phyloP scores from a whole-genome alignment of 306 rosid genomes.

The Vigna mungo region DNA sequence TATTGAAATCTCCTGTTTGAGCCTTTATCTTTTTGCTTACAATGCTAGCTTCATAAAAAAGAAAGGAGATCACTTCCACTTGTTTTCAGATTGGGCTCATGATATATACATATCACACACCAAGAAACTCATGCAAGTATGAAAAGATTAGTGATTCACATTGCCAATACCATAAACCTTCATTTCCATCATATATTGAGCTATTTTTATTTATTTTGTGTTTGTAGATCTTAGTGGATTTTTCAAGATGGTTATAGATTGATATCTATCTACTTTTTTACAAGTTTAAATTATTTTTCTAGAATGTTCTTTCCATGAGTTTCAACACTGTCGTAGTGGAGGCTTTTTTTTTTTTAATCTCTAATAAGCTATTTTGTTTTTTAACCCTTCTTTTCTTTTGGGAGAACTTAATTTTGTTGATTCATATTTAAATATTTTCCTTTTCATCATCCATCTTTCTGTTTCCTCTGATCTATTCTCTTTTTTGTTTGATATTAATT shows the following conservation, averaged over 20 bases:
- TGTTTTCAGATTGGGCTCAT: slow-evolving; percentile 9
- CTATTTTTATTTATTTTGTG: not conserved
- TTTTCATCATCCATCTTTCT: slow-evolving; percentile 2
- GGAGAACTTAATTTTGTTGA: not conserved
- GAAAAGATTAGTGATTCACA: slow-evolving; percentile 21
- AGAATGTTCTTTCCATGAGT: not conserved
- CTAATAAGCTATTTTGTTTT: slow-evolving; percentile 4
- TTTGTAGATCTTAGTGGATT: not conserved
- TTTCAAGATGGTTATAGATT: slow-evolving; percentile 10
- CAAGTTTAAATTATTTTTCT: not conserved
- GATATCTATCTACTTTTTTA: not conserved
- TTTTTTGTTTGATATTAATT: slow-evolving; percentile 36
- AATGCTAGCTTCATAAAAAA: not conserved
- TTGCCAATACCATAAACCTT: slow-evolving; percentile 5
- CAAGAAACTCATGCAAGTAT: slow-evolving; percentile 15
- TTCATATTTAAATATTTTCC: not conserved
- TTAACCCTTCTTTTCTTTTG: slow-evolving; percentile 25
- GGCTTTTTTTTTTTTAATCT: not conserved
- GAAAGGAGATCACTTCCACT: slow-evolving; percentile 17
- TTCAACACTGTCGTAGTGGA: slow-evolving; percentile 4
- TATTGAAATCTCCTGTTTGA: slow-evolving; percentile 5
- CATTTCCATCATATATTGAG: not conserved
- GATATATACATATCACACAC: slow-evolving; percentile 8
- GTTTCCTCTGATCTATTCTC: slow-evolving; percentile 20
- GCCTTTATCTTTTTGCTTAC: not conserved